phyloP scores from a whole-genome alignment of 2,329 filamentous ascomycete genomes.

The Camillea tinctor region DNA sequence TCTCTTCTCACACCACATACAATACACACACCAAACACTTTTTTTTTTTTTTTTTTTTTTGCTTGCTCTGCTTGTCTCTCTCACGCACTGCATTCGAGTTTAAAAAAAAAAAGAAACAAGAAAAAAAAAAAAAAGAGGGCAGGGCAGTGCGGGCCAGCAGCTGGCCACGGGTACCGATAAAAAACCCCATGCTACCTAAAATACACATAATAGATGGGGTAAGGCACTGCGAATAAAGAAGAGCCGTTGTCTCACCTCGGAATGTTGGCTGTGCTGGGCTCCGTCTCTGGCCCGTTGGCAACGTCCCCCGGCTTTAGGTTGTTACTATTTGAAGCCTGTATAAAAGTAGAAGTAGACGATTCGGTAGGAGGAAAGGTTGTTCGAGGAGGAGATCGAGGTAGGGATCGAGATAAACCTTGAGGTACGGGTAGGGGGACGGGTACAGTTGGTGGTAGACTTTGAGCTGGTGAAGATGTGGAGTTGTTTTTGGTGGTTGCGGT shows the following conservation, averaged over 20 bases:
- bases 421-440: neutral
- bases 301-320: constrained; percentile 20
- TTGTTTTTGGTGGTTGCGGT: neutral
- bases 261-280: constrained; percentile 14
- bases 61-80: neutral
- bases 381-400: neutral
- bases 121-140: constrained; percentile 22
- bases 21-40: no score
- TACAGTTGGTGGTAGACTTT: neutral
- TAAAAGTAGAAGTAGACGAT: no score
- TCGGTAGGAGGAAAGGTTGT: neutral
- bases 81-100: neutral
- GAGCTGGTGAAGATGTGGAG: neutral
- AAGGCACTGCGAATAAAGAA: constrained; percentile 19
- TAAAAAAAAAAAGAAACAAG: constrained; percentile 9
- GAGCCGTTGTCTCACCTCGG: constrained; percentile 30
- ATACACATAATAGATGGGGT: constrained; percentile 17
- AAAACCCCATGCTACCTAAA: constrained; percentile 26
- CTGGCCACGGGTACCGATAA: constrained; percentile 24
- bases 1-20: constrained; percentile 10
- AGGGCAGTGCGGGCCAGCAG: constrained; percentile 34
- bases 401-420: neutral
- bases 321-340: constrained; percentile 1
- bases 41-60: no score
- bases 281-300: constrained; percentile 21